These are phyloP conservation scores for Torulaspora microellipsoides DNA, from an alignment of 805 yeast genomes.

Conservation along the genomic window DNA sequence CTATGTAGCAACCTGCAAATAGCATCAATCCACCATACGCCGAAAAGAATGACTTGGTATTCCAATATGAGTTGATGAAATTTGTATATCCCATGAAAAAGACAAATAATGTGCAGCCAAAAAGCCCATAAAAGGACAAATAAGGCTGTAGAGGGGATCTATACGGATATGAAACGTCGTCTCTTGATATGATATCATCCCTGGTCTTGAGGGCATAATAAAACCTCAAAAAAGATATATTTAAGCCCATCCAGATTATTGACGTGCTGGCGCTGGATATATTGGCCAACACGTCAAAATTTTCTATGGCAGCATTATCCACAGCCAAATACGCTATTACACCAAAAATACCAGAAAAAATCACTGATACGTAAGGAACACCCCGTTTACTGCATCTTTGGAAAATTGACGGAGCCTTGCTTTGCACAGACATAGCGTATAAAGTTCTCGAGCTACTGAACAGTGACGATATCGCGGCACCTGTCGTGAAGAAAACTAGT, in stretches of 20 bases:
- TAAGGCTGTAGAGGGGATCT: constrained; percentile 68
- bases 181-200: constrained; percentile 60
- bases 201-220: constrained; percentile 56
- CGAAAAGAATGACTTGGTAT: constrained; percentile 55
- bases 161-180: constrained; percentile 63
- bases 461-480: constrained; percentile 54
- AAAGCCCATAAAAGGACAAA: constrained; percentile 56
- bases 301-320: constrained; percentile 50
- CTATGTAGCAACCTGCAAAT: constrained; percentile 46
- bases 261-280: constrained; percentile 71
- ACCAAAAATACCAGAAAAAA: constrained; percentile 59
- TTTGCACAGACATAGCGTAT: constrained; percentile 50
- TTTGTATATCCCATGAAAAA: constrained; percentile 59
- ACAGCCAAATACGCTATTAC: constrained; percentile 57
- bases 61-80: constrained; percentile 57
- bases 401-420: constrained; percentile 59
- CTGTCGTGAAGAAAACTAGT: constrained; percentile 49
- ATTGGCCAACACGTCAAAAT: constrained; percentile 63
- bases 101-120: constrained; percentile 49
- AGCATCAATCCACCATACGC: constrained; percentile 59
- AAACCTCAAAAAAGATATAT: constrained; percentile 58
- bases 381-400: constrained; percentile 58
- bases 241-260: constrained; percentile 74
- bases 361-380: constrained; percentile 67
- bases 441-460: constrained; percentile 60